Base-by-base conservation (phyloP, 1,284 basidiomycete genomes). In the Exobasidium cylindrosporum region DNA sequence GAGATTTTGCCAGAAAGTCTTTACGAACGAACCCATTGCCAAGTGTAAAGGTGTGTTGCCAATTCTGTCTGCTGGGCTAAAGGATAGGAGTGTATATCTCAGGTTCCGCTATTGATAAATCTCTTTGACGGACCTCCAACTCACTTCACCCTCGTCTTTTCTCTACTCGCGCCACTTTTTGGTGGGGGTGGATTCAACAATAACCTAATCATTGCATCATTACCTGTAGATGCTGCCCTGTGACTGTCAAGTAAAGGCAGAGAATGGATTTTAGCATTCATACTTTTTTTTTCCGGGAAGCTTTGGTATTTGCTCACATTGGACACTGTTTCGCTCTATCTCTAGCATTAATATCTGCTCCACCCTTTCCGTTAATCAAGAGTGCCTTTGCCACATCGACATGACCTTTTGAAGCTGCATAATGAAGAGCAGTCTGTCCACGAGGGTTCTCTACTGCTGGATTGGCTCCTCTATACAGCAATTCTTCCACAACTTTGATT, bases 21-120 rank as follows among this genome's bases (percentile, higher is more conserved):
- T n/a, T n/a, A n/a, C n/a, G n/a, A n/a, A n/a, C n/a, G n/a, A n/a
- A n/a, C 35, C 57, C 23, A 72, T 24, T 13, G 70, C 70, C 24
- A 72, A 61, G 47, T 72, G 70, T 55, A 72, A 62, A 35, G 70
- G 70, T 29, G 70, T 72, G 44, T 72, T 70, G 14, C 66, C 61
- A 13, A 70, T 61, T 11, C 70, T 65, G 50, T 72, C 70, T 24
- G 59, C 61, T 29, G 70, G 68, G 54, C 68, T 69, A 17, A 40
- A 17, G 17, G 7, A 40, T 40, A 10, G 35, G 35, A 40, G 17
- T 7, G 10, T 7, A 10, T 17, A 17, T 7, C 7, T 40, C 10
- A 40, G 35, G 10, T 14, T 44, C 43, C 13, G 43, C 43, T 55
- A 46, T 4, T 1, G 13, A 57, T 7, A 55, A 10, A 54, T 5